Evolutionary conservation across 805 yeast species (phyloP).

Genomic region (Candida krabiensis): DNA sequence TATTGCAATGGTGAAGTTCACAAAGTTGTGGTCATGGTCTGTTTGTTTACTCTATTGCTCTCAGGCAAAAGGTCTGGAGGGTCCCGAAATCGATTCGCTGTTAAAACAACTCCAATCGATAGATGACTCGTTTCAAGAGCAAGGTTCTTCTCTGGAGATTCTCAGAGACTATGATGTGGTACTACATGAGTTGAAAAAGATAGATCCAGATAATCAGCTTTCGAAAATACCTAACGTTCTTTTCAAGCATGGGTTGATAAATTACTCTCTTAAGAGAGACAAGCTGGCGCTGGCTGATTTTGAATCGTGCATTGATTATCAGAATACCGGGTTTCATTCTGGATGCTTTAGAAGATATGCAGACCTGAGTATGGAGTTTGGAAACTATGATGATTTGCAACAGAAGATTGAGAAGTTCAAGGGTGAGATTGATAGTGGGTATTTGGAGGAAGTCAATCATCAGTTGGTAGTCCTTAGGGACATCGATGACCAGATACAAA

Average conservation of each 20-base stretch:
- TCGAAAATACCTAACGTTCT: constrained; percentile 42
- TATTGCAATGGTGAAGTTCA: no score
- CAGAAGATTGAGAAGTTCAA: constrained; percentile 19
- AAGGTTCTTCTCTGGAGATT: constrained; percentile 31
- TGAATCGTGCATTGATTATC: constrained; percentile 43
- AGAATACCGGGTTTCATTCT: constrained; percentile 30
- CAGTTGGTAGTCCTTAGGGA: constrained; percentile 4
- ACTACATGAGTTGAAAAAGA: constrained; percentile 16
- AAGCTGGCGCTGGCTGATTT: constrained; percentile 53
- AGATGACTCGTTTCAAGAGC: constrained; percentile 16
- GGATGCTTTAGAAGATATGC: constrained; percentile 52
- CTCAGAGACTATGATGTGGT: constrained; percentile 32
- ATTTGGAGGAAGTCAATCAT: constrained; percentile 3
- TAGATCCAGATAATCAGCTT: constrained; percentile 7
- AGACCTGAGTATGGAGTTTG: constrained; percentile 53
- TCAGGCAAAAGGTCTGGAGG: background rate
- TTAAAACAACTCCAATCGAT: constrained; percentile 8
- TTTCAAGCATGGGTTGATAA: constrained; percentile 62
- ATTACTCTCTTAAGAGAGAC: constrained; percentile 56
- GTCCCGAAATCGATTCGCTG: background rate
- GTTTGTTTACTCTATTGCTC: no score
- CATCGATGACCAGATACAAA: constrained; percentile 1
- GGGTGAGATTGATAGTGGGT: background rate
- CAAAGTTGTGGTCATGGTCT: no score
- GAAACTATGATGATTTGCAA: constrained; percentile 42